These are phyloP conservation scores for Herpetomonas samuelpessoai DNA, from an alignment of 208 protist species.

Conservation along the genomic window DNA sequence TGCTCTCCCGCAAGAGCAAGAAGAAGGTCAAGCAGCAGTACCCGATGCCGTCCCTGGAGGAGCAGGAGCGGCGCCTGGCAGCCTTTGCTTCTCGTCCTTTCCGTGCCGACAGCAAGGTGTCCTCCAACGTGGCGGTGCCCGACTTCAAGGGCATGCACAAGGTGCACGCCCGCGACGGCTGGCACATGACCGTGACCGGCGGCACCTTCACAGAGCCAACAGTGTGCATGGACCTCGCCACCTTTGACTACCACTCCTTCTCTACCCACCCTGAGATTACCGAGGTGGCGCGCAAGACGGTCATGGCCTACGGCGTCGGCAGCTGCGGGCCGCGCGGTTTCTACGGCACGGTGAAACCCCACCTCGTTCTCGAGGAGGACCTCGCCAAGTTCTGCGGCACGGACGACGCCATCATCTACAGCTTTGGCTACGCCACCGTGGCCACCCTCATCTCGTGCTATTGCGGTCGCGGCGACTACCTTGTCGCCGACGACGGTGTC, in stretches of 20 bases:
- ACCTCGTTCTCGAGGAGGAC: conserved; percentile 92
- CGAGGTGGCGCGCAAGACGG: conserved; percentile 70
- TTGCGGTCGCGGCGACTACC: conserved; percentile 87
- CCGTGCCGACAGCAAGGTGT: conserved; percentile 29
- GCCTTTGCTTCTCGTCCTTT: conserved; percentile 64
- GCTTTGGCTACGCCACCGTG: conserved; percentile 95
- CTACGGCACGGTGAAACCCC: conserved; percentile 97
- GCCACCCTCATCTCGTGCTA: conserved; percentile 95
- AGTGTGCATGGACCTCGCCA: conserved; percentile 88
- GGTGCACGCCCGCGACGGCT: conserved; percentile 49
- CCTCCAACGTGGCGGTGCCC: conserved; percentile 42
- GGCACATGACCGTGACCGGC: conserved; percentile 53
- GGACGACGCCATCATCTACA: conserved; percentile 93
- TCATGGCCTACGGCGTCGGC: conserved; percentile 95
- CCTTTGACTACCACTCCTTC: conserved; percentile 94
- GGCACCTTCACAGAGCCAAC: conserved; percentile 17
- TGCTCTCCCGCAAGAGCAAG: conserved; percentile 25
- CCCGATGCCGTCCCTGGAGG: conserved; percentile 64
- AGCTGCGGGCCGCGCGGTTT: conserved; percentile 97
- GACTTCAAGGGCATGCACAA: conserved; percentile 38
- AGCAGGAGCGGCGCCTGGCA: conserved; percentile 74
- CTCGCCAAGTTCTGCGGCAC: conserved; percentile 89
- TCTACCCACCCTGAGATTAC: conserved; percentile 79
- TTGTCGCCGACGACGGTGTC: conserved; percentile 91
- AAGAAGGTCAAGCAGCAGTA: conserved; percentile 13